These are phyloP conservation scores for Claviceps humidiphila DNA, from an alignment of 2,329 filamentous ascomycete species.

Conservation along the genomic window DNA sequence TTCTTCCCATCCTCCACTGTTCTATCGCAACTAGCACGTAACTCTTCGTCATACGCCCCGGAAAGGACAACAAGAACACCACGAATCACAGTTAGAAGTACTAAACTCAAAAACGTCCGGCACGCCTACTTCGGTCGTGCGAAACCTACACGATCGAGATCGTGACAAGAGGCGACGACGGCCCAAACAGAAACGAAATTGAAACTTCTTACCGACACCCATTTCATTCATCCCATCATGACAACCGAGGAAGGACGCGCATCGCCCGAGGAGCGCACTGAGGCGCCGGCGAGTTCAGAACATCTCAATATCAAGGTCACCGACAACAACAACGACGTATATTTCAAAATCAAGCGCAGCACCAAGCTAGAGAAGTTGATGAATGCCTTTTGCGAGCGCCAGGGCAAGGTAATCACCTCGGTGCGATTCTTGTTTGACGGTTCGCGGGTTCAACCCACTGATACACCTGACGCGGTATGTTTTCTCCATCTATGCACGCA, in stretches of 20 bases:
- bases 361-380: conserved; percentile 96
- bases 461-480: conserved; percentile 83
- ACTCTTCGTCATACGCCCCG: no score
- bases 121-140: no score
- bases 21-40: neutral
- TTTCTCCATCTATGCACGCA: conserved; percentile 12
- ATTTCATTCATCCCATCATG: neutral
- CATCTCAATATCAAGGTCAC: conserved; percentile 99
- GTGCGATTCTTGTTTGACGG: conserved; percentile 96
- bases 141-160: no score
- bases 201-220: no score
- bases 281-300: conserved; percentile 44
- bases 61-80: neutral
- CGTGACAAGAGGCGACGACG: no score
- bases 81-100: neutral
- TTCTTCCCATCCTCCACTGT: neutral
- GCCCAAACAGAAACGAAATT: no score
- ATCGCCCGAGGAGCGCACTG: conserved; percentile 28
- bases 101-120: no score
- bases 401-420: conserved; percentile 72
- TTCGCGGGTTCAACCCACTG: conserved; percentile 74
- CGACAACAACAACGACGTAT: conserved; percentile 98
- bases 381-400: conserved; percentile 93
- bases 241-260: conserved; percentile 39
- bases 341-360: conserved; percentile 98